Evolutionary conservation across 2,329 filamentous ascomycete species (phyloP).

Genomic region (Nemania sp.): DNA sequence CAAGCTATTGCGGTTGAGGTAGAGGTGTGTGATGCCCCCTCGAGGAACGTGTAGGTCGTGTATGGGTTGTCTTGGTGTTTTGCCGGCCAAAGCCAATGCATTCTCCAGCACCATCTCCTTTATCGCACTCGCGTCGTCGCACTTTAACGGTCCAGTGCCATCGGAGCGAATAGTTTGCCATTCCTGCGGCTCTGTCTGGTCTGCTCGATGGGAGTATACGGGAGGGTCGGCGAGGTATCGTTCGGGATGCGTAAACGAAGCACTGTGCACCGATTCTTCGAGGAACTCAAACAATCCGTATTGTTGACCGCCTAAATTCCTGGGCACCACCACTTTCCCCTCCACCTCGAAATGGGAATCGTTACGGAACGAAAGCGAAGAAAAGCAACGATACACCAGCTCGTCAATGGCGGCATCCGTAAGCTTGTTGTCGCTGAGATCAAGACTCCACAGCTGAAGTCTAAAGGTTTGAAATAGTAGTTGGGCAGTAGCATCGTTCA

Average conservation of each 20-base stretch:
- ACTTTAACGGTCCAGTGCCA: constrained; percentile 39
- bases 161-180: constrained; percentile 43
- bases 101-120: constrained; percentile 40
- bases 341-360: constrained; percentile 50
- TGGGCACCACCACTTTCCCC: constrained; percentile 46
- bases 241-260: constrained; percentile 49
- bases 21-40: constrained; percentile 57
- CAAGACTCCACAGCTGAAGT: constrained; percentile 59
- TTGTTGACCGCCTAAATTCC: constrained; percentile 38
- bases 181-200: constrained; percentile 34
- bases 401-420: constrained; percentile 49
- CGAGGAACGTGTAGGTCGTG: constrained; percentile 35
- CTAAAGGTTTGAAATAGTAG: constrained; percentile 43
- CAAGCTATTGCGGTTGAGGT: constrained; percentile 55
- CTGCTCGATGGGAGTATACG: constrained; percentile 40
- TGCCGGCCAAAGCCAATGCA: constrained; percentile 17
- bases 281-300: constrained; percentile 52
- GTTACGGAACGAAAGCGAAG: constrained; percentile 40
- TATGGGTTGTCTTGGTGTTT: constrained; percentile 25
- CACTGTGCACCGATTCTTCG: constrained; percentile 53
- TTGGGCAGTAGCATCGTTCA: constrained; percentile 48
- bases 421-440: constrained; percentile 57
- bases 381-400: constrained; percentile 43
- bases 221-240: constrained; percentile 57
- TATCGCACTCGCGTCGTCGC: constrained; percentile 42